Percentiles rank a stretch among this genome's conserved stretches.
Conservation (phyloP, 257 asterid species). For the Nicotiana tomentosiformis region DNA sequence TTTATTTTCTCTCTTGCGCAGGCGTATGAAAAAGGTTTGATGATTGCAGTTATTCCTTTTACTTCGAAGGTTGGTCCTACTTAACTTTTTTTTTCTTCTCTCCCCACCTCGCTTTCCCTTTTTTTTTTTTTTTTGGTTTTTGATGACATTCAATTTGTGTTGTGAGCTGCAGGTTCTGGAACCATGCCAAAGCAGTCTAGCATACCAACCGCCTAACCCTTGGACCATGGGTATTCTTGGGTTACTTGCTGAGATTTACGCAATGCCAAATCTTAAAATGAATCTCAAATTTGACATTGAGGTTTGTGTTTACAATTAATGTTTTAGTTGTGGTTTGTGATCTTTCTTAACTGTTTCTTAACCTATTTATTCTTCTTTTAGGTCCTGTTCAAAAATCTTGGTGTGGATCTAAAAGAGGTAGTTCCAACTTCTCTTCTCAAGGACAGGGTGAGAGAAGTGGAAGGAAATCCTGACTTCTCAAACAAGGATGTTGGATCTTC, state of each 20-base stretch:
- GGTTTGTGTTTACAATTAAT: slow-evolving; percentile 37
- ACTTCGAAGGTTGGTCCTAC: slow-evolving; percentile 67
- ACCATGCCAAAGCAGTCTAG: slow-evolving; percentile 88
- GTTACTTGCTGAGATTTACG: slow-evolving; percentile 86
- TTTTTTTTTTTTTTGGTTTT: not conserved
- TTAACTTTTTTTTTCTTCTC: not conserved
- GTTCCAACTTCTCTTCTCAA: slow-evolving; percentile 76
- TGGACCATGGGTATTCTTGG: slow-evolving; percentile 99
- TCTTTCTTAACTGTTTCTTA: not conserved
- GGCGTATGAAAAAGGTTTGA: slow-evolving; percentile 84
- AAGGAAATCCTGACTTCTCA: slow-evolving; percentile 97
- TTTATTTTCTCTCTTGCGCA: slow-evolving; percentile 1
- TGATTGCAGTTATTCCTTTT: slow-evolving; percentile 98
- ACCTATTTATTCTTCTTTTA: slow-evolving; percentile 25
- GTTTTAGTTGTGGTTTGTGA: not conserved
- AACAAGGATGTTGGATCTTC: slow-evolving; percentile 73
- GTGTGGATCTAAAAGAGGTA: slow-evolving; percentile 86
- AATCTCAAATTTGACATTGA: slow-evolving; percentile 96
- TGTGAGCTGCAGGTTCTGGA: slow-evolving; percentile 60
- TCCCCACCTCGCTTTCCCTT: not conserved
- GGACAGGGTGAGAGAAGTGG: slow-evolving; percentile 79
- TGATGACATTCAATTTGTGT: not conserved
- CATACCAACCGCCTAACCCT: slow-evolving; percentile 97
- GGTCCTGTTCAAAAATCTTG: slow-evolving; percentile 91
- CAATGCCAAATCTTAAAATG: slow-evolving; percentile 96